Base-by-base conservation (phyloP, 2,329 filamentous ascomycete genomes). In the Ambrosiella cleistominuta region DNA sequence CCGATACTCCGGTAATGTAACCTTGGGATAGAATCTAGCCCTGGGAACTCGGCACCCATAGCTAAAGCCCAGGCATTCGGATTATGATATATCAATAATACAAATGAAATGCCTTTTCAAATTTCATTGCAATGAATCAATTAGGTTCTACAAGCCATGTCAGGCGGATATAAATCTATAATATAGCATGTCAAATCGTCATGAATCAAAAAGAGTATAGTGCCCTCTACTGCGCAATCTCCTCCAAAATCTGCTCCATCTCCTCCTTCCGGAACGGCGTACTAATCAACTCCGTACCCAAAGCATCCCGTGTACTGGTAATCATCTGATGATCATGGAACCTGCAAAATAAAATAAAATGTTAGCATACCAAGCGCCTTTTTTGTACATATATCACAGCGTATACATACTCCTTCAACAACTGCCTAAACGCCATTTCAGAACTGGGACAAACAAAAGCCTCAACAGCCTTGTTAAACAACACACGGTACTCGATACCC, bases 281-380 rank as follows among this genome's bases (percentile, higher is more conserved):
- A 63, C 86, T 85, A 52, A 98, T 70, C 56, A 93, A 73, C 68
- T 97, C 93, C 1, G 85, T 90, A 2, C 93, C 93, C 59, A 90
- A 74, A 0, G 80, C 78, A 68, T 98, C 91, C 66, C 91, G 91
- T 62, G 83, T 81, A 62, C 86, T 94, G 58, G 88, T 88, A 62
- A 98, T 86, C 82, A 98, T 97, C 66, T 96, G 88, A 72, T 98
- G 93, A 66, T 98, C 93, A 67, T 96, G 88, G 69, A 98, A 93
- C 70, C 82, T 86, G 63, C 12, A 35, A 54, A n/a, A 13, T 12
- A 4, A 39, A 37, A 51, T 59, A 56, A 45, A 5, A 56, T 39
- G 57, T 67, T 73, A 54, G 9, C 19, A 61, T 70, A 65, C 54
- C 60, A 19, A 45, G 11, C 5, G 27, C 35, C 11, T 9, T 15